phyloP scores from a whole-genome alignment of 805 yeast genomes.

The Candida incommunis region DNA sequence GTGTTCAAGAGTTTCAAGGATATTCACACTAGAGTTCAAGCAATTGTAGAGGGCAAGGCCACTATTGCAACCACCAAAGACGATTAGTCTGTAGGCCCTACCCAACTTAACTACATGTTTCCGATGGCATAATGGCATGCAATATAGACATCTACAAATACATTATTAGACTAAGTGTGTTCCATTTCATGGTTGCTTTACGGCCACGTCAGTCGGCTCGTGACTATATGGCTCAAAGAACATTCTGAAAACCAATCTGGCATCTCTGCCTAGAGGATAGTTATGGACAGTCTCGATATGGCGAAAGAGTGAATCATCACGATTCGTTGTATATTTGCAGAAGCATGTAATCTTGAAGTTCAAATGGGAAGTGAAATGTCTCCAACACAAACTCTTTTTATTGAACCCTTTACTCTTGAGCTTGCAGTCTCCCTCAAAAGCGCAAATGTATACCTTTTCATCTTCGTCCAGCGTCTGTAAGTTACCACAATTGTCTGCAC shows the following conservation, averaged over 20 bases:
- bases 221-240: no score
- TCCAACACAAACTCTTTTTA: not conserved
- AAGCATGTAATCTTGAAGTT: not conserved
- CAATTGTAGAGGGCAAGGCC: slow-evolving; percentile 32
- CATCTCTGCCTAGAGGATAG: no score
- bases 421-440: not conserved
- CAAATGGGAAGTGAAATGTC: not conserved
- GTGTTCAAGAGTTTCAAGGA: slow-evolving; percentile 69
- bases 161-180: no score
- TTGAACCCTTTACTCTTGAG: not conserved
- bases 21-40: slow-evolving; percentile 47
- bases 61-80: slow-evolving; percentile 9
- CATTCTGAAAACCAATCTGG: no score
- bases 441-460: not conserved
- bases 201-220: no score
- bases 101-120: no score
- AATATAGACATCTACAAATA: no score
- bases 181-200: no score
- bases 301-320: not conserved
- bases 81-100: no score
- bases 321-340: not conserved
- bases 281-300: not conserved
- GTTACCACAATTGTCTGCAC: not conserved
- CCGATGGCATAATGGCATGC: no score
- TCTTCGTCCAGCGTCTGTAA: not conserved